phyloP scores from a whole-genome alignment of 345 rosid genomes.

The Gossypium bickii region DNA sequence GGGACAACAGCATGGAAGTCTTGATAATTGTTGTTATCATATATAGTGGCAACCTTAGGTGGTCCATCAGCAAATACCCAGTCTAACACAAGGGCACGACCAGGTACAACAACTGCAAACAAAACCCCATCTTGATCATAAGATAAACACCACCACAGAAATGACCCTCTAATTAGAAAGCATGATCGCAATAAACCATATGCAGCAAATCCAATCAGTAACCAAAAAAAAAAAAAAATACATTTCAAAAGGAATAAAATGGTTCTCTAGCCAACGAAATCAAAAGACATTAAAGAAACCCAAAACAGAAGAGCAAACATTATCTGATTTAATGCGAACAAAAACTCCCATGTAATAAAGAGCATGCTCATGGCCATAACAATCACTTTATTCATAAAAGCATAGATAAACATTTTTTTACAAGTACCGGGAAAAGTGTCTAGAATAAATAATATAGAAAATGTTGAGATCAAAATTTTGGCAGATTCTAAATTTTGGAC shows the following conservation, averaged over 20 bases:
- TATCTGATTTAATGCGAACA: background rate
- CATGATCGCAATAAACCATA: background rate
- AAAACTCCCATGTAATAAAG: background rate
- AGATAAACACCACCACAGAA: slow-evolving; percentile 6
- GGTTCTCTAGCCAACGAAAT: background rate
- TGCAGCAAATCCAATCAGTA: background rate
- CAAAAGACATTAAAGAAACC: background rate
- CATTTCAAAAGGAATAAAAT: background rate
- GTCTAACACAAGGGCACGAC: slow-evolving; percentile 60
- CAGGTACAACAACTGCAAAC: slow-evolving; percentile 64
- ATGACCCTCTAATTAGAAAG: background rate
- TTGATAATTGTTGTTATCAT: slow-evolving; percentile 66
- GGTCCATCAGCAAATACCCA: slow-evolving; percentile 97
- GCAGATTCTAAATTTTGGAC: background rate
- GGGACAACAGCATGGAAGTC: slow-evolving; percentile 84
- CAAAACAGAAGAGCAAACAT: background rate
- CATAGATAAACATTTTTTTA: background rate
- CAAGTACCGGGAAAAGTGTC: background rate
- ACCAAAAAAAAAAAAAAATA: background rate
- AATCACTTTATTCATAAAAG: background rate
- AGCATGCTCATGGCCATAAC: background rate
- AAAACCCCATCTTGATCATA: slow-evolving; percentile 9
- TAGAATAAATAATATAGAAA: background rate
- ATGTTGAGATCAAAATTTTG: background rate
- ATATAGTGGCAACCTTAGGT: slow-evolving; percentile 56